Evolutionary conservation across 805 yeast genomes (phyloP).

Genomic region (Zygosaccharomyces bisporus): DNA sequence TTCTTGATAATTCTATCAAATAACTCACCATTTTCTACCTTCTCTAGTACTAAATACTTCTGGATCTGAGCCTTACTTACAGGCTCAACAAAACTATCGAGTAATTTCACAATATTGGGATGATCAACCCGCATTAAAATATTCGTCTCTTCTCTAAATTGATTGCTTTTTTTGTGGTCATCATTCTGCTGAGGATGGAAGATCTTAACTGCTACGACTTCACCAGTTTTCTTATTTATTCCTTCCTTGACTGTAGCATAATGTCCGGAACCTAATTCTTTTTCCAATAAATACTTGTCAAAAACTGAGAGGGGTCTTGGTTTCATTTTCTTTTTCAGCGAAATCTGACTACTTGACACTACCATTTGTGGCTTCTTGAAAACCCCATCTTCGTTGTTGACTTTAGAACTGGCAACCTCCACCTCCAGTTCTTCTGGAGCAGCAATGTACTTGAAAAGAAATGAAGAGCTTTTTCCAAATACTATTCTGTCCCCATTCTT

Average conservation of each 20-base stretch:
- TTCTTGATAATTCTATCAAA: constrained; percentile 69
- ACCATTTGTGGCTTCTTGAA: constrained; percentile 32
- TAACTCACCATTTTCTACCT: constrained; percentile 70
- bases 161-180: constrained; percentile 39
- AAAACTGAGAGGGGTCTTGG: constrained; percentile 43
- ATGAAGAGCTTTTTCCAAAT: constrained; percentile 53
- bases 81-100: constrained; percentile 57
- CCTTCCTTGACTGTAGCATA: constrained; percentile 80
- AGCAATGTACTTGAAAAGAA: constrained; percentile 44
- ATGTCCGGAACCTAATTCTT: constrained; percentile 69
- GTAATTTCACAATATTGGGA: constrained; percentile 63
- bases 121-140: constrained; percentile 63
- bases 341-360: constrained; percentile 24
- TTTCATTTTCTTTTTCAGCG: constrained; percentile 15
- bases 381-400: constrained; percentile 13
- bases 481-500: constrained; percentile 61
- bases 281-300: constrained; percentile 49
- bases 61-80: constrained; percentile 42
- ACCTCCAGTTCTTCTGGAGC: constrained; percentile 11
- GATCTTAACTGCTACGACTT: constrained; percentile 67
- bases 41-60: constrained; percentile 63
- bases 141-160: constrained; percentile 62
- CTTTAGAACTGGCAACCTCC: not conserved
- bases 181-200: constrained; percentile 54
- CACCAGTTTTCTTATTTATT: constrained; percentile 51